phyloP scores from a whole-genome alignment of 495 filamentous ascomycete species.

The Hypoxylon fuscum region DNA sequence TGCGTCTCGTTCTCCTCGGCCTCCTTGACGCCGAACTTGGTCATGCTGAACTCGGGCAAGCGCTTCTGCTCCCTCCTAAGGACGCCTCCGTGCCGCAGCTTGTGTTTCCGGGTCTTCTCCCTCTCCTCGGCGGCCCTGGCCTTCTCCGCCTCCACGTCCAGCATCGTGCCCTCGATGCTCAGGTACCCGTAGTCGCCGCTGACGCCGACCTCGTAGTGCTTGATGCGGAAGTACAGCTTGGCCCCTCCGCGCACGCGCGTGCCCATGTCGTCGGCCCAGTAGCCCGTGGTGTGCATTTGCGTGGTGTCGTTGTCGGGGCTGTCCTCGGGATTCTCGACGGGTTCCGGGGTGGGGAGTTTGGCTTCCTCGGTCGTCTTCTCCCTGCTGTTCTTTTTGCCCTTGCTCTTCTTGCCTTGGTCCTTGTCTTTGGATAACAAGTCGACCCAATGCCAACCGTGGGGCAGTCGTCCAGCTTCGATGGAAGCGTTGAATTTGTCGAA shows the following conservation, averaged over 20 bases:
- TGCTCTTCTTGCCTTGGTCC: conserved; percentile 28
- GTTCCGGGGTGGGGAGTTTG: conserved; percentile 26
- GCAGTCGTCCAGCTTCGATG: conserved; percentile 57
- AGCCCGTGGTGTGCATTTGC: conserved; percentile 60
- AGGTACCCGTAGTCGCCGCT: conserved; percentile 60
- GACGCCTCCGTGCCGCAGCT: conserved; percentile 42
- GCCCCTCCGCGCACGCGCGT: conserved; percentile 46
- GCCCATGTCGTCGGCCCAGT: conserved; percentile 54
- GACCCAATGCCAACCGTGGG: conserved; percentile 57
- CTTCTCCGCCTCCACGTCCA: conserved; percentile 53
- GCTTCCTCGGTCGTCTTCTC: conserved; percentile 32
- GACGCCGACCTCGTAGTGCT: conserved; percentile 59
- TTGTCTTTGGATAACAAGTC: conserved; percentile 46
- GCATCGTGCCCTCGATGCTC: conserved; percentile 58
- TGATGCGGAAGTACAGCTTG: conserved; percentile 59
- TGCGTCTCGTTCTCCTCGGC: conserved; percentile 47
- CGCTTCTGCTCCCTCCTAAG: conserved; percentile 49
- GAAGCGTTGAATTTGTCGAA: conserved; percentile 61
- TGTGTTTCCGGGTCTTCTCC: conserved; percentile 47
- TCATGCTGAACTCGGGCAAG: conserved; percentile 59
- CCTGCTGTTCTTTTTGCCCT: conserved; percentile 22
- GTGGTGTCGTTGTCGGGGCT: conserved; percentile 27
- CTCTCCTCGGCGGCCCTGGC: conserved; percentile 48
- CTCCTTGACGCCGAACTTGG: conserved; percentile 55
- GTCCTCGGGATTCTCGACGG: conserved; percentile 33